Percentiles rank a stretch among this genome's conserved stretches.
Conservation (phyloP, 768 basidiomycete genomes). For the Amanita polypyramis region DNA sequence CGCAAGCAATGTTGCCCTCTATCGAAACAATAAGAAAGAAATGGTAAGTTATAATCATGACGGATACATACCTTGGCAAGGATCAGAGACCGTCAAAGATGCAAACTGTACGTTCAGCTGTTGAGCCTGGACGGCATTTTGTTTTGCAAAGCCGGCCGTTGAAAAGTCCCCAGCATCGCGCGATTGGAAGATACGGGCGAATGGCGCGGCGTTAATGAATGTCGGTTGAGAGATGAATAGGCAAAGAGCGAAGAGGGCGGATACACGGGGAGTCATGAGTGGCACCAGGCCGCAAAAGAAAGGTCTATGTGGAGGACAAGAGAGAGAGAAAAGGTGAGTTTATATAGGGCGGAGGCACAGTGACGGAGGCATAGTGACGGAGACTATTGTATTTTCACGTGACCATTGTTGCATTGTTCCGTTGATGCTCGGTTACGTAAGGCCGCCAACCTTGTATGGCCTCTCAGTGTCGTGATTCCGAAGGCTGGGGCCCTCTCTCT, state of each 20-base stretch:
- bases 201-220: constrained; percentile 25
- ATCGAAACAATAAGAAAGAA: constrained; percentile 6
- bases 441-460: no score
- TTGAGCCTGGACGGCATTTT: constrained; percentile 42
- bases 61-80: constrained; percentile 31
- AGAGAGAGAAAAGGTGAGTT: background rate
- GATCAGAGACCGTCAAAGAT: constrained; percentile 27
- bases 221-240: constrained; percentile 17
- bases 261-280: constrained; percentile 7
- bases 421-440: no score
- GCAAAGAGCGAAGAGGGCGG: constrained; percentile 12
- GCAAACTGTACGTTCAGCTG: constrained; percentile 39
- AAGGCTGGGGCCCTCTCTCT: no score
- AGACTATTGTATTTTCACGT: no score
- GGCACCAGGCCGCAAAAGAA: constrained; percentile 7
- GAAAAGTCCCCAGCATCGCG: constrained; percentile 15
- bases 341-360: constrained; percentile 4
- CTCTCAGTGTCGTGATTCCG: no score
- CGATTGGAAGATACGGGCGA: constrained; percentile 10
- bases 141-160: constrained; percentile 16
- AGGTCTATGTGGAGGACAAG: background rate
- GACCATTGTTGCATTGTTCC: no score
- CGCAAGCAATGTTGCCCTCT: constrained; percentile 30
- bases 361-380: no score
- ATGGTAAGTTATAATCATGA: background rate